Base-by-base conservation (phyloP, 345 rosid species). In the Boechera retrofracta region DNA sequence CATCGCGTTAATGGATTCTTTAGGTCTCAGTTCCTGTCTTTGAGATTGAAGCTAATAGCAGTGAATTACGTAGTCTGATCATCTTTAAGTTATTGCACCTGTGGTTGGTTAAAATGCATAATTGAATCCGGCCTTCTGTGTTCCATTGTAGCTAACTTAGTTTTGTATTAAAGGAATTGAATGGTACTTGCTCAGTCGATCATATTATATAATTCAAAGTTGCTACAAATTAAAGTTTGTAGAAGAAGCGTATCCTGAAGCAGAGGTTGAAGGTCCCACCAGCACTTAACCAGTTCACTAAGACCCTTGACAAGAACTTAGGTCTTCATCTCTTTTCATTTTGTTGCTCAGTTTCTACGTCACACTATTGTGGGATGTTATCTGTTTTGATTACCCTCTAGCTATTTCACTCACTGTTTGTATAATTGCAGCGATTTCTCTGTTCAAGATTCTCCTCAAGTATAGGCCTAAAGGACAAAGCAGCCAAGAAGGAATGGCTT, bases 201-300 rank as follows among this genome's bases (percentile, higher is more conserved):
- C 44, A 3, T 10, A 10, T 41, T 5, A 33, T 41, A 41, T 41
- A 7, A 36, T 36, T 7, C 10, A 36, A 36, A 5, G 36, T 21
- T 21, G 24, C 24, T 21, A 21, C 24, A 21, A 21, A 21, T 21
- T 21, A 21, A 21, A 1, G 24, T 21, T 21, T 21, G 24, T 21
- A 21, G 24, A 21, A 88, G 82, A 88, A 83, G 71, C 89, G 96
- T 79, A 86, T 92, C 38, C 80, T 92, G 24, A 89, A 77, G 85
- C 91, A 83, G 78, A 81, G 96, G 53, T 74, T 89, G 80, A 92
- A 92, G 88, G 92, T 92, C 32, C 93, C 96, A 33, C 96, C 93
- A 15, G 86, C 96, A 56, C 74, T 90, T 76, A 88, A 88, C 66
- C 96, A 88, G 83, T 92, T 90, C 76, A 92, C 96, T n/a, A 90